A percentile compares a stretch with the other conserved stretches of the same genome.
Evolutionary conservation across 2,329 filamentous ascomycete species (phyloP).

Genomic region (Sporothrix sp.): DNA sequence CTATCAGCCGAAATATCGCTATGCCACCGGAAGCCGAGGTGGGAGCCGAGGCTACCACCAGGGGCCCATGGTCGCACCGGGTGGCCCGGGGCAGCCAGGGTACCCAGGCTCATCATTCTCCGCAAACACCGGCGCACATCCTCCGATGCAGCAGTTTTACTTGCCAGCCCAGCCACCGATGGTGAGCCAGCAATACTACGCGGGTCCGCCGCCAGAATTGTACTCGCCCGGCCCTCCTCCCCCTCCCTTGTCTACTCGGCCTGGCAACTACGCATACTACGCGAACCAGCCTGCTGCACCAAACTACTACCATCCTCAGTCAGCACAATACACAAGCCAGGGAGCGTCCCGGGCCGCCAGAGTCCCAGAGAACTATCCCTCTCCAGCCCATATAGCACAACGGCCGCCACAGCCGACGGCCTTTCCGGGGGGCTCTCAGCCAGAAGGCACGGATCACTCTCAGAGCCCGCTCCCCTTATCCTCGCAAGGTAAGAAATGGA

Average conservation of each 20-base stretch:
- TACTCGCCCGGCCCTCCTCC: not conserved
- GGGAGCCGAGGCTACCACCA: not conserved
- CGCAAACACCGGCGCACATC: not conserved
- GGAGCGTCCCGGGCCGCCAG: not conserved
- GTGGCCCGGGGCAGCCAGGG: not conserved
- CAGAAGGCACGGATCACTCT: constrained; percentile 27
- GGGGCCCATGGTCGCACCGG: not conserved
- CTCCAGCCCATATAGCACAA: constrained; percentile 15
- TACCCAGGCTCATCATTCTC: not conserved
- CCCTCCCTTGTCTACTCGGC: not conserved
- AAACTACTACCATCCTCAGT: not conserved
- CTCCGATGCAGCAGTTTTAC: not conserved
- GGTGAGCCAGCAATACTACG: not conserved
- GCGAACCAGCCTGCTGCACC: not conserved
- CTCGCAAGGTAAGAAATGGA: not conserved
- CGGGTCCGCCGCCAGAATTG: no score
- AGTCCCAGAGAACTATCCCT: not conserved
- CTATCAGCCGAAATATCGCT: not conserved
- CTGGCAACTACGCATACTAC: not conserved
- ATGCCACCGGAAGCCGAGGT: not conserved
- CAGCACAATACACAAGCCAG: not conserved
- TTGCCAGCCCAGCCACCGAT: not conserved
- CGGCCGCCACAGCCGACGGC: constrained; percentile 24
- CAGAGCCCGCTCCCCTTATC: constrained; percentile 33
- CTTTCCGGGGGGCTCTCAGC: constrained; percentile 16